Evolutionary conservation across 495 filamentous ascomycete species (phyloP), one percentile per base, ranked within the genome.

Genomic region (Beverwykella pulmonaria): DNA sequence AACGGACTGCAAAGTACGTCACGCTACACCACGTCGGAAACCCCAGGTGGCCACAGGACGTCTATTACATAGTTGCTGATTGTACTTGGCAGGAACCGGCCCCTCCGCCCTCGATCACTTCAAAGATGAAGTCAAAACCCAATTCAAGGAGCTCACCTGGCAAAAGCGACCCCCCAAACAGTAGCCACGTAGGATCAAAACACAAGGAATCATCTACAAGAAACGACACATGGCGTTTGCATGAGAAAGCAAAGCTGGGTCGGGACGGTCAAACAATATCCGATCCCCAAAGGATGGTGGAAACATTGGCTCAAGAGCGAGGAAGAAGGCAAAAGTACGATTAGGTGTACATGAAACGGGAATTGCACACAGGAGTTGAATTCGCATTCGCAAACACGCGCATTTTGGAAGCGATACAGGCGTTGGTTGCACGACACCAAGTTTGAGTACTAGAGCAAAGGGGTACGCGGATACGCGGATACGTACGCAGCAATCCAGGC

Each of bases 121-220:
- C 61, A 64, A 55, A 23, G 61, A 64, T 48, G 67, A 69, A 23
- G 32, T 69, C 29, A 60, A 60, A 25, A 15, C 6, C 5, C 67
- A 69, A 39, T 64, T 64, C 19, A 53, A 32, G 19, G 67, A 64
- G 23, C 55, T 69, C 39, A 64, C 61, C 20, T 69, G 67, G 67
- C 67, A 65, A 34, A 61, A 68, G 41, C 57, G 52, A 30, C 49
- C 49, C 29, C 49, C 36, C 15, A 68, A 63, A 34, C 55, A 59
- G 34, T 65, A 25, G 32, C 36, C 73, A 71, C 12, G 80, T 86
- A 3, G 39, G 77, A 72, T 86, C 30, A 58, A 75, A 77, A 17
- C 27, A 32, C 29, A 8, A 26, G 25, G 34, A 55, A 34, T 12
- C 26, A 14, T 55, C 34, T 20, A 22, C n/a, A 39, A 55, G 26